phyloP scores from a whole-genome alignment of 108 stramenopile species.

The Cylindrotheca fusiformis region DNA sequence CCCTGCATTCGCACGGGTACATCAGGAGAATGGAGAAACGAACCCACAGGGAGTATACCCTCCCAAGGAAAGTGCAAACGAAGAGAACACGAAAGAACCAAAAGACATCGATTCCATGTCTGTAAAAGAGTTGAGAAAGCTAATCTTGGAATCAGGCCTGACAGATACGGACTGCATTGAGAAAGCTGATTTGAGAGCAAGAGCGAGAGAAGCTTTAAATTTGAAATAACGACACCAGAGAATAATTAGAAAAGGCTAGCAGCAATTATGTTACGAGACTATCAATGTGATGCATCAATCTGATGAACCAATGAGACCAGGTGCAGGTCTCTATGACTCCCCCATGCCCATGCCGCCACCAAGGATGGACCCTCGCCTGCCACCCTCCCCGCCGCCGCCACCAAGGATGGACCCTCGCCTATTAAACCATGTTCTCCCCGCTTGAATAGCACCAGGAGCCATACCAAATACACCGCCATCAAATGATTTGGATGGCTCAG shows the following conservation, averaged over 20 bases:
- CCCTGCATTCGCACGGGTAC: conserved; percentile 1
- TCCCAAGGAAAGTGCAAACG: background rate
- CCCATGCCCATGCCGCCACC: no score
- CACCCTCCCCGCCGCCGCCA: no score
- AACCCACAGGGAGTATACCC: conserved; percentile 7
- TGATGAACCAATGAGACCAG: no score
- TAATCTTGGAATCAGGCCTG: background rate
- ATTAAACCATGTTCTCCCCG: background rate
- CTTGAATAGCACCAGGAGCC: background rate
- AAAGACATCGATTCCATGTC: background rate
- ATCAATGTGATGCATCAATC: no score
- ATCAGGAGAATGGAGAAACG: background rate
- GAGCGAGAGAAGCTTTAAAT: conserved; percentile 4
- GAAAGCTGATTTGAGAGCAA: conserved; percentile 3
- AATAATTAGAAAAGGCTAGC: no score
- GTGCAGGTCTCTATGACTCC: no score
- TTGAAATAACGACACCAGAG: background rate
- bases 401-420: no score
- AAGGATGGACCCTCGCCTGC: no score
- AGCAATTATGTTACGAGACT: no score
- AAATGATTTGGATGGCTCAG: background rate
- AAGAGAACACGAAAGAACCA: background rate
- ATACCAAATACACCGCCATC: background rate
- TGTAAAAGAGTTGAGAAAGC: background rate
- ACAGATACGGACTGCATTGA: conserved; percentile 2